Percentiles rank a stretch among this genome's conserved stretches.
phyloP scores from a whole-genome alignment of 1,284 basidiomycete species.

The Somion occarium region DNA sequence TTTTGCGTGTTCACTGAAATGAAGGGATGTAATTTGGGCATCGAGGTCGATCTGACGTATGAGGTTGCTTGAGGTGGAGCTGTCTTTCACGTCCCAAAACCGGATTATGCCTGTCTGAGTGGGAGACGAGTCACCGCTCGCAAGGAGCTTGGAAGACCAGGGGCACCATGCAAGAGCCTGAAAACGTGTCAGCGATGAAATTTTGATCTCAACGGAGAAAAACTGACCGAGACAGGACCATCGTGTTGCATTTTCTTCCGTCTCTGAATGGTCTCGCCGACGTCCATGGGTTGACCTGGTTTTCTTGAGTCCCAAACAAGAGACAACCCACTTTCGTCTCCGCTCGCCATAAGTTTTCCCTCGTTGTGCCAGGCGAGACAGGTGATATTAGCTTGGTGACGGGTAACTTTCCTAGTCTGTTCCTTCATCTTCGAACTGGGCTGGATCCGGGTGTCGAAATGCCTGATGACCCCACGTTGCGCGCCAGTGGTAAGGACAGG shows the following conservation, averaged over 20 bases:
- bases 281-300: slow-evolving; percentile 42
- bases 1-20: slow-evolving; percentile 27
- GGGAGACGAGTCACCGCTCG: slow-evolving; percentile 74
- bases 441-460: slow-evolving; percentile 47
- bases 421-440: slow-evolving; percentile 46
- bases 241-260: slow-evolving; percentile 40
- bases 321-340: slow-evolving; percentile 45
- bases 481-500: slow-evolving; percentile 44
- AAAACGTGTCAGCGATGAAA: slow-evolving; percentile 5
- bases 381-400: slow-evolving; percentile 46
- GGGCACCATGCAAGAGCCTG: slow-evolving; percentile 91
- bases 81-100: slow-evolving; percentile 61
- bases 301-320: slow-evolving; percentile 49
- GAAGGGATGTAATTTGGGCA: slow-evolving; percentile 74
- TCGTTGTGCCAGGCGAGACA: slow-evolving; percentile 46
- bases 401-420: slow-evolving; percentile 41
- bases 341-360: slow-evolving; percentile 46
- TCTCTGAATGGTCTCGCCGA: slow-evolving; percentile 48
- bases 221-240: slow-evolving; percentile 24
- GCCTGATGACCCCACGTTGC: slow-evolving; percentile 43
- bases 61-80: slow-evolving; percentile 22
- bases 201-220: slow-evolving; percentile 1
- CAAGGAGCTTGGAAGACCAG: slow-evolving; percentile 81
- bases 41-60: slow-evolving; percentile 56
- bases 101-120: slow-evolving; percentile 68